These are phyloP conservation scores for Pseudognaphalium luteoalbum DNA, from an alignment of 129 eudicot genomes.

Conservation along the genomic window DNA sequence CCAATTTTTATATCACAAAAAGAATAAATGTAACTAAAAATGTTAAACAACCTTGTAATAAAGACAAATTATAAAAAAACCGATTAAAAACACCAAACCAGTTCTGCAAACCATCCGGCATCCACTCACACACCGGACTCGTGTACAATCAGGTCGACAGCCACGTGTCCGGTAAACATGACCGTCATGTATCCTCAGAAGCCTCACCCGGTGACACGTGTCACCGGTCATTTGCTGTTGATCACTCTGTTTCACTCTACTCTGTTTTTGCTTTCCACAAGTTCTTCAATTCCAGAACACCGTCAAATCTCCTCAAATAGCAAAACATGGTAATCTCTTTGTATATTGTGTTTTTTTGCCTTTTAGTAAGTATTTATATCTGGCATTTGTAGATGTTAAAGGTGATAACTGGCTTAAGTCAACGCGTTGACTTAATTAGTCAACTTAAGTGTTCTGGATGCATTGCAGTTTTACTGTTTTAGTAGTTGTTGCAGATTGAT, in stretches of 20 bases:
- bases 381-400: background rate
- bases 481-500: background rate
- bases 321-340: constrained; percentile 26
- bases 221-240: background rate
- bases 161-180: constrained; percentile 26
- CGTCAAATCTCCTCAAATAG: background rate
- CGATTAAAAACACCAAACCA: background rate
- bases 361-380: background rate
- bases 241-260: constrained; percentile 16
- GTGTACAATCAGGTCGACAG: constrained; percentile 16
- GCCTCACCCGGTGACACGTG: constrained; percentile 25
- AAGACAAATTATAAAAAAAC: no score
- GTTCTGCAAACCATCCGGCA: background rate
- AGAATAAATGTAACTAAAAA: no score
- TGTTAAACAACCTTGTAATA: no score
- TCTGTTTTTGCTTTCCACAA: constrained; percentile 2
- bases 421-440: constrained; percentile 21
- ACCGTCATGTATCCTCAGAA: constrained; percentile 13
- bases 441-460: constrained; percentile 5
- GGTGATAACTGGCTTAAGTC: background rate
- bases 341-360: no score
- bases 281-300: constrained; percentile 18
- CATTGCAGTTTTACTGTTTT: no score
- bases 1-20: no score
- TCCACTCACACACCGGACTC: background rate